Base-by-base conservation (phyloP, 2,329 filamentous ascomycete species). In the Penicillium hordei region DNA sequence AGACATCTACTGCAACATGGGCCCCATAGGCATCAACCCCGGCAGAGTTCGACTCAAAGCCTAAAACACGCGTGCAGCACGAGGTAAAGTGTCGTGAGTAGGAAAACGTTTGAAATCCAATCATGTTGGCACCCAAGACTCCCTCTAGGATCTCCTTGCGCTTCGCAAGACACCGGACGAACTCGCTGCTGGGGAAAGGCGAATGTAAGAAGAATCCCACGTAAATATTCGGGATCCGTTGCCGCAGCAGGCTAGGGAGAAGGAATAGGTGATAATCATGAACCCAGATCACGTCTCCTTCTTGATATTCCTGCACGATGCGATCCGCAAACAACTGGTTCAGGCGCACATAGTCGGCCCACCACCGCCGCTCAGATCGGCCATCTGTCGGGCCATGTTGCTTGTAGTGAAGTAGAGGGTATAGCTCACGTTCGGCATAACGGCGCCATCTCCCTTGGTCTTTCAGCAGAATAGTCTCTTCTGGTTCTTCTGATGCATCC, bases 181-280 rank as follows among this genome's bases (percentile, higher is more conserved):
- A 97, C 76, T 97, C 94, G 81, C 91, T 96, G 76, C 92, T 96
- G 34, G 93, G 93, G 76, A 97, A 97, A 0, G 93, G 93, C 45
- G 91, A 89, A 75, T 97, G 93, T 46, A 97, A 81, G 79, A 91
- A 97, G 80, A 97, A 97, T 53, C 91, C 89, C 70, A 97, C 93
- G 78, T 96, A 95, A 76, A 96, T 90, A 73, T 92, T 90, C 4
- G 92, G 90, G 19, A 93, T 81, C 42, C 89, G 86, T 74, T 96
- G 92, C 48, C 93, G 88, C 58, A 97, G 80, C 79, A 97, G 86
- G 76, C 87, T 92, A 2, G 94, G 93, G 4, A 97, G 84, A 25
- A 97, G 82, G 74, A 97, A 86, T 48, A 97, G 84, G 71, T 96
- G 93, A 75, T 96, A 97, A 76, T 97, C 93, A 73, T 97, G 93